Base-by-base conservation (phyloP, 352 stramenopile genomes). In the Globisporangium takayamanum region DNA sequence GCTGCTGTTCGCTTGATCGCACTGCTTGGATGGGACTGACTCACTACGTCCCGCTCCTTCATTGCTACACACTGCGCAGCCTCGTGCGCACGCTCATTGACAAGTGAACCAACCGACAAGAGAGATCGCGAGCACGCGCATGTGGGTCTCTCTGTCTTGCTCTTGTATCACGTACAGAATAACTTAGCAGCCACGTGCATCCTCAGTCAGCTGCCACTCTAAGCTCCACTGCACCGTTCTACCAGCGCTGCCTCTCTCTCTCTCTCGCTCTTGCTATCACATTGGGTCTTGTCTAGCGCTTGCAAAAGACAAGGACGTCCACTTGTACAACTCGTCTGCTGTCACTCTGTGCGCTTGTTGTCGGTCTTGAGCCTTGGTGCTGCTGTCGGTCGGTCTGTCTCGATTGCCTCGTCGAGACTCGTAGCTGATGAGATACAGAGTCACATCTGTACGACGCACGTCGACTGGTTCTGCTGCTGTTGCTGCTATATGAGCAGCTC, bases 81-180 rank as follows among this genome's bases (percentile, higher is more conserved):
- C 47, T 61, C 18, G 18, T 22, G 11, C 55, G 47, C 22, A 48
- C 46, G 47, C 47, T 61, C 16, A 20, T 50, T 10, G 53, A 54
- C 51, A n/a, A 33, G 33, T 54, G 33, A 61, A 37, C 10, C 11
- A 0, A 8, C 30, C 30, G 8, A 8, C 30, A 22, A 22, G 22
- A 22, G 22, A 22, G 22, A 22, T 22, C 22, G 22, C 0, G 22
- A 22, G 22, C 22, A 22, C 22, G 22, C 22, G 22, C 30, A 10
- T 8, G 30, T 36, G 30, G 8, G 30, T 36, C 30, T 36, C 30
- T 5, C 30, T 36, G 5, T 36, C 30, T 22, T 22, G 30, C 30
- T 36, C 30, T 5, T 36, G 30, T 36, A 36, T 36, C 30, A 36
- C 30, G 30, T 36, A 5, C 8, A 36, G 30, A 36, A 39, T 12